A percentile compares a stretch with the other conserved stretches of the same genome.
Evolutionary conservation across 108 stramenopile genomes (phyloP).

Genomic region (Skeletonema menzelii): DNA sequence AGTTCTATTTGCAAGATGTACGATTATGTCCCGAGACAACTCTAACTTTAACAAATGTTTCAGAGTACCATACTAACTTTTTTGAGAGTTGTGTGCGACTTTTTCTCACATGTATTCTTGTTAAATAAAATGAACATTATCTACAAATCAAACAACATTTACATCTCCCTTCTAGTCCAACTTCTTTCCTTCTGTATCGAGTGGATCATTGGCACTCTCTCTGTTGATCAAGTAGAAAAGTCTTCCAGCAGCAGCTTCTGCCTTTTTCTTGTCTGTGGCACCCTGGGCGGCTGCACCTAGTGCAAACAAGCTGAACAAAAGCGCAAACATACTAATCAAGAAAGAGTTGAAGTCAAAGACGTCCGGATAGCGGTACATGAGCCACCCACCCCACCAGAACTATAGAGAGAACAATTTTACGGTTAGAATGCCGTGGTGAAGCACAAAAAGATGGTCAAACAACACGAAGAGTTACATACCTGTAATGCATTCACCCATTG

Average conservation of each 20-base stretch:
- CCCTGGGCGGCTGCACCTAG: constrained; percentile 77
- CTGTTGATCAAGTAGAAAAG: constrained; percentile 73
- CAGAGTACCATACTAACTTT: too few relatives aligned
- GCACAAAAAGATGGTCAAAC: neutral
- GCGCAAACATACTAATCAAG: constrained; percentile 72
- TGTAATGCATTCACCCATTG: constrained; percentile 35
- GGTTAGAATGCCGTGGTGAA: neutral
- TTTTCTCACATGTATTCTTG: too few relatives aligned
- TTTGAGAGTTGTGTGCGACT: neutral
- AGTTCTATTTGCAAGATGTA: neutral
- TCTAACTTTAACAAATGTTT: neutral
- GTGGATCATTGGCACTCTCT: constrained; percentile 30
- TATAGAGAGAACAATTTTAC: constrained; percentile 38
- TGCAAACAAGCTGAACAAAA: constrained; percentile 76
- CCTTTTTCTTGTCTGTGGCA: constrained; percentile 64
- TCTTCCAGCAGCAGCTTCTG: constrained; percentile 60
- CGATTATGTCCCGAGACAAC: neutral
- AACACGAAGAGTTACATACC: neutral
- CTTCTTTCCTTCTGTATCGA: neutral
- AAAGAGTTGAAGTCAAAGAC: constrained; percentile 63
- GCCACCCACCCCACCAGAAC: constrained; percentile 78
- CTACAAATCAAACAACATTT: neutral
- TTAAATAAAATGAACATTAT: neutral
- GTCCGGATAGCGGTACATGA: constrained; percentile 59
- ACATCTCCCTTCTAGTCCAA: neutral